Evolutionary conservation across 495 filamentous ascomycete genomes (phyloP).

Genomic region (Sordaria brevicollis): DNA sequence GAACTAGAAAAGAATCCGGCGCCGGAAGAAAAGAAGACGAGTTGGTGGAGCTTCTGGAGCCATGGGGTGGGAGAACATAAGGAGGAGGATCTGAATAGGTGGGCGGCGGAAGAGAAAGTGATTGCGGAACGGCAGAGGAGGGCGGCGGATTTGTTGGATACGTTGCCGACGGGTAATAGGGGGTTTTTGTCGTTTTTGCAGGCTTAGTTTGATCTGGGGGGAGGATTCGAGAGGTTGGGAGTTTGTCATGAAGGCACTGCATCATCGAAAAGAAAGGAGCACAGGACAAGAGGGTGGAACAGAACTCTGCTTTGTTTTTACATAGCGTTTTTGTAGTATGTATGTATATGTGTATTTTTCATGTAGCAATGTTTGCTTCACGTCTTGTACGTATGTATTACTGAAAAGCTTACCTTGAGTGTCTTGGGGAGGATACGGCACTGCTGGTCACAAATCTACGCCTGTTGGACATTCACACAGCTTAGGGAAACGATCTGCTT

Average conservation of each 20-base stretch:
- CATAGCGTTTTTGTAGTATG: background rate
- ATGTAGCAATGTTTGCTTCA: background rate
- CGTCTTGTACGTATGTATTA: background rate
- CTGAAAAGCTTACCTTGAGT: background rate
- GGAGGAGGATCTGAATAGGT: conserved; percentile 23
- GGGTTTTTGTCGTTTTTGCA: conserved; percentile 28
- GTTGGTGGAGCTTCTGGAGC: conserved; percentile 42
- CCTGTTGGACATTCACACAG: background rate
- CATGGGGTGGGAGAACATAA: conserved; percentile 11
- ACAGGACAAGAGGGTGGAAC: background rate
- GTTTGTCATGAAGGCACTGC: background rate
- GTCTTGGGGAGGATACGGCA: background rate
- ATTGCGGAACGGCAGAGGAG: conserved; percentile 37
- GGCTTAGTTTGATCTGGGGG: conserved; percentile 16
- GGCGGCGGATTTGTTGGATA: conserved; percentile 35
- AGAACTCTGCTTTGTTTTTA: background rate
- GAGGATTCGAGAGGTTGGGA: background rate
- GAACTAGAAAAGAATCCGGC: background rate
- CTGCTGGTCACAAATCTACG: background rate
- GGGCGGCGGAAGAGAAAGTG: conserved; percentile 43
- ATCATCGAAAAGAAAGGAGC: background rate
- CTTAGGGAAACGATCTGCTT: background rate
- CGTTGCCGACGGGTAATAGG: conserved; percentile 27
- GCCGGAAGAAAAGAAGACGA: conserved; percentile 3
- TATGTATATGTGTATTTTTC: background rate